These are phyloP conservation scores for Calocybe indica DNA, from an alignment of 768 basidiomycete species.

Conservation along the genomic window DNA sequence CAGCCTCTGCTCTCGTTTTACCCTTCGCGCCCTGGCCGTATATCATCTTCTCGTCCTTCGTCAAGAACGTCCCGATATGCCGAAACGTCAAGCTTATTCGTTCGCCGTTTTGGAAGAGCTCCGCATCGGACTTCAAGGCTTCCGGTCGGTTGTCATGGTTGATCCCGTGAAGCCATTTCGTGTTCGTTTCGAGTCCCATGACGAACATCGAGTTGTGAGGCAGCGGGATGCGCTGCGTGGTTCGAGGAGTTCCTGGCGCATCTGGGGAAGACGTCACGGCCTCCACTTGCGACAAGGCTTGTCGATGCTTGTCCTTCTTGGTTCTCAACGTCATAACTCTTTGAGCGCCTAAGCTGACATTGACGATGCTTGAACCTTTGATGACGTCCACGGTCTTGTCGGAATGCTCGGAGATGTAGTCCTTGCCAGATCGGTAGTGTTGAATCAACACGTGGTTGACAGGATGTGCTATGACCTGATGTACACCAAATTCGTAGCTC, in stretches of 20 bases:
- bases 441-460: conserved; percentile 85
- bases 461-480: conserved; percentile 42
- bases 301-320: conserved; percentile 43
- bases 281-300: conserved; percentile 1
- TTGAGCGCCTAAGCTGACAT: conserved; percentile 76
- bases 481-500: not conserved
- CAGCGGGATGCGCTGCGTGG: conserved; percentile 60
- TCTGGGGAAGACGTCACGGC: not conserved
- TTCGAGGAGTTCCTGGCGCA: conserved; percentile 3
- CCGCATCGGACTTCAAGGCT: conserved; percentile 44
- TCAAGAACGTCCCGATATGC: conserved; percentile 70
- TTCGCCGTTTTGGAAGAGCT: conserved; percentile 48
- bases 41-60: conserved; percentile 41
- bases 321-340: conserved; percentile 69
- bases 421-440: conserved; percentile 70
- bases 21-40: conserved; percentile 70
- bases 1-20: conserved; percentile 51
- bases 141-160: conserved; percentile 67
- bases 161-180: conserved; percentile 72
- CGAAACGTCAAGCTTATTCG: conserved; percentile 78
- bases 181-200: conserved; percentile 68
- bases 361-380: conserved; percentile 68
- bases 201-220: conserved; percentile 84
- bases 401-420: conserved; percentile 83
- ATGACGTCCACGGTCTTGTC: conserved; percentile 85